Conservation (phyloP, 495 filamentous ascomycete species). For the Gamarada debralockiae region DNA sequence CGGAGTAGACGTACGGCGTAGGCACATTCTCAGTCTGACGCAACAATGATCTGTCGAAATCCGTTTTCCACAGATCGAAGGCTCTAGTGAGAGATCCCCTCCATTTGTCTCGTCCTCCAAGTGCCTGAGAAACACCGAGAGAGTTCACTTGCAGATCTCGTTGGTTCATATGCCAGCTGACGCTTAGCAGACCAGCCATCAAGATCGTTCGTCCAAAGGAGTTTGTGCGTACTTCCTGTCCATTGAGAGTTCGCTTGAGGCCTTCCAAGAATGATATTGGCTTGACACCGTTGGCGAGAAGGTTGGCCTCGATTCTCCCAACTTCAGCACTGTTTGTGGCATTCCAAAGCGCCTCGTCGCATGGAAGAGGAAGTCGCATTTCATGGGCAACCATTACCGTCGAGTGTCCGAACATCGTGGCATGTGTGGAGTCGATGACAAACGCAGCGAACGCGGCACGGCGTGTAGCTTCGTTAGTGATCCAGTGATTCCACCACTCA, state of each 20-base stretch:
- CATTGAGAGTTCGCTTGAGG: constrained; percentile 84
- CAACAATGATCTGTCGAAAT: constrained; percentile 79
- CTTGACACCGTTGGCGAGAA: constrained; percentile 80
- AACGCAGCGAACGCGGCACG: constrained; percentile 93
- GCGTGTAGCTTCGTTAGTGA: constrained; percentile 87
- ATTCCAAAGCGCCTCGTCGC: constrained; percentile 91
- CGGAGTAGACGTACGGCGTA: constrained; percentile 34
- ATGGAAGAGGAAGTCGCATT: constrained; percentile 86
- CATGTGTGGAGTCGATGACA: constrained; percentile 92
- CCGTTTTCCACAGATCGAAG: constrained; percentile 92
- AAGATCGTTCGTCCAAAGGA: constrained; percentile 92
- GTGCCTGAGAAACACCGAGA: constrained; percentile 68
- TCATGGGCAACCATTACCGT: constrained; percentile 97
- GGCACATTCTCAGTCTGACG: constrained; percentile 36
- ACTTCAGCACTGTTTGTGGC: constrained; percentile 88
- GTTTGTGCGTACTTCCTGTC: constrained; percentile 85
- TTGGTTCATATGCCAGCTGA: constrained; percentile 98
- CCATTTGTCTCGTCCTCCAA: constrained; percentile 93
- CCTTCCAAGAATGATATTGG: constrained; percentile 88
- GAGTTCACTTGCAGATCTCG: constrained; percentile 92
- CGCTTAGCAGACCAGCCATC: constrained; percentile 90
- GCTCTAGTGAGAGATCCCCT: constrained; percentile 80
- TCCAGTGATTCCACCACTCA: constrained; percentile 96
- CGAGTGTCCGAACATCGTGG: constrained; percentile 97
- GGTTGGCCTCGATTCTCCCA: constrained; percentile 75